Evolutionary conservation across 495 filamentous ascomycete species (phyloP), one percentile per base, ranked within the genome.

Genomic region (Chaetomium tenue): DNA sequence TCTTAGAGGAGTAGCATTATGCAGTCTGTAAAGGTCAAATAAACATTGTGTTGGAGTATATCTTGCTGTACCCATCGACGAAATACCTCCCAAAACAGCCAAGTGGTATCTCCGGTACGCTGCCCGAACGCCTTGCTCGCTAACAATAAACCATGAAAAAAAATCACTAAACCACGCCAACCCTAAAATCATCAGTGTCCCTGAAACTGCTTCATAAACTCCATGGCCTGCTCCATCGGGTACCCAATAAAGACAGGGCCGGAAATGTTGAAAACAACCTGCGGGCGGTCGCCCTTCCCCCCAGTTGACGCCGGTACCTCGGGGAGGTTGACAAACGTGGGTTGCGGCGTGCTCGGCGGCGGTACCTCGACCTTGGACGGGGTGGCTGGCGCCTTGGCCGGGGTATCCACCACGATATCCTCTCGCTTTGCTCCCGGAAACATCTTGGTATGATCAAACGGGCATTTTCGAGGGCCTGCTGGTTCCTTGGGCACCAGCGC

Each of bases 171-270:
- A 25, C 33, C 25, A 58, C 23, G 39, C 58, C 37, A n/a, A 61
- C 25, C 52, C 55, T 61, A 11, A 18, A 16, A 15, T 44, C 33
- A 30, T 71, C 60, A 66, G 18, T 56, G 47, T 12, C 64, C 58
- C 63, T 77, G 78, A 30, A 75, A 82, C 48, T 87, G 82, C 63
- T 87, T 84, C 79, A 96, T 80, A 40, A 96, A 77, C 23, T 78
- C 76, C 22, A 89, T 84, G 20, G 90, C 87, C 71, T 94, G 88
- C 63, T 94, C 91, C 42, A 91, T 82, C 1, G 89, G 84, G 71
- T 94, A 96, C 0, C 91, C 92, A 66, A 96, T 89, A 69, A 97
- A 96, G 2, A 96, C 91, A 0, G 92, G 91, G 0, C 92, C 92
- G 25, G 88, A 93, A 64, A 78, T 72, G 52, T 74, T 75, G 50